These are phyloP conservation scores for Populus tremula DNA, from an alignment of 345 rosid genomes.

Conservation along the genomic window DNA sequence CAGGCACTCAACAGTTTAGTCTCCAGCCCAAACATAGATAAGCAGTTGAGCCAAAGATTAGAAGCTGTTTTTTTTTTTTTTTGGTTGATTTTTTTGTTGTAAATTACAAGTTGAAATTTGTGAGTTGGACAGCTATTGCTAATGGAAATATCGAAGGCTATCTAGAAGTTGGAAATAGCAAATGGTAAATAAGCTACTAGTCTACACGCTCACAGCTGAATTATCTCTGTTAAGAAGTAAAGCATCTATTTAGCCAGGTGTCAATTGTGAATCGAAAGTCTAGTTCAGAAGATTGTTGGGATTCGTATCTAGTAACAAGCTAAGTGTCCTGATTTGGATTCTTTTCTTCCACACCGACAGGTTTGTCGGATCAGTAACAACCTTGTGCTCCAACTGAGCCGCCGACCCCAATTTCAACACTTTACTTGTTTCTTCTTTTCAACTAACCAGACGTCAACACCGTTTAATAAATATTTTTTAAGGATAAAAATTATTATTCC, in stretches of 20 bases:
- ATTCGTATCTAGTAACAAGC: too few relatives aligned
- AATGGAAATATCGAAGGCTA: background rate
- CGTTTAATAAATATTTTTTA: too few relatives aligned
- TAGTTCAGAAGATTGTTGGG: too few relatives aligned
- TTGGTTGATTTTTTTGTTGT: slow-evolving; percentile 19
- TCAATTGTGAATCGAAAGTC: too few relatives aligned
- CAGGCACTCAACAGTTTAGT: slow-evolving; percentile 10
- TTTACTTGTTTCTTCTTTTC: background rate
- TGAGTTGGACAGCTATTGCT: background rate
- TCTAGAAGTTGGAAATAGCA: background rate
- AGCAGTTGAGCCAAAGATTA: slow-evolving; percentile 6
- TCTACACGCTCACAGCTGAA: background rate
- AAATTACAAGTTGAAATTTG: slow-evolving; percentile 19
- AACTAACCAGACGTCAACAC: background rate
- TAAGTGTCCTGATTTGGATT: too few relatives aligned
- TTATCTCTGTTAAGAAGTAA: background rate
- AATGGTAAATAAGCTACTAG: background rate
- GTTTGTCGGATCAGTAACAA: too few relatives aligned
- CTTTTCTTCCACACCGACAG: too few relatives aligned
- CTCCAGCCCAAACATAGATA: background rate
- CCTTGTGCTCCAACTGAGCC: too few relatives aligned
- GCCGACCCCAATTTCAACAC: background rate
- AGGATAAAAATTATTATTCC: background rate
- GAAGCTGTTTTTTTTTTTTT: background rate
- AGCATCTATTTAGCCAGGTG: too few relatives aligned